Evolutionary conservation across 139 green algal species (phyloP).

Genomic region (Chlamydomonas sphaeroides): DNA sequence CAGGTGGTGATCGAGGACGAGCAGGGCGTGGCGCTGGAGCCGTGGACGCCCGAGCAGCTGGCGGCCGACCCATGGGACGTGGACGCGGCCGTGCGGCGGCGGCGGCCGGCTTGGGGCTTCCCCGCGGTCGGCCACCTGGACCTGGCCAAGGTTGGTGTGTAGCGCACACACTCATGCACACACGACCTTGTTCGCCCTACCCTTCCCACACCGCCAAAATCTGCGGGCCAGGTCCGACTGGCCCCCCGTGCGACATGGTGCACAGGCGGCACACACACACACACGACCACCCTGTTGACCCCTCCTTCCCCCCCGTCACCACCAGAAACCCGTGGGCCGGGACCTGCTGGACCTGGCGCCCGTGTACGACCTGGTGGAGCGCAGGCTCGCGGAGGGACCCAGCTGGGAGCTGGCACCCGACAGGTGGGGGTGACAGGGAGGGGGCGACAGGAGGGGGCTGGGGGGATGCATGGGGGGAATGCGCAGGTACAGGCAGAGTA

Average conservation of each 20-base stretch:
- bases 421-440: too few relatives aligned
- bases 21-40: slow-evolving; percentile 16
- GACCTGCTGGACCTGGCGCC: slow-evolving; percentile 35
- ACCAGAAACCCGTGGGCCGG: slow-evolving; percentile 2
- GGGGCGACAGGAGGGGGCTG: too few relatives aligned
- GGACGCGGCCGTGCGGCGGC: slow-evolving; percentile 6
- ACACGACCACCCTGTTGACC: background rate
- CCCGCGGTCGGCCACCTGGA: background rate
- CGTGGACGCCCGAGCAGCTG: background rate
- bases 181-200: too few relatives aligned
- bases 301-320: background rate
- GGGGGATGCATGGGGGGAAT: too few relatives aligned
- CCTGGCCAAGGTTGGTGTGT: too few relatives aligned
- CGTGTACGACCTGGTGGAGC: slow-evolving; percentile 31
- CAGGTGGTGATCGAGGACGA: background rate
- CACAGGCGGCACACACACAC: too few relatives aligned
- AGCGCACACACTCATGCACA: too few relatives aligned
- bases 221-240: too few relatives aligned
- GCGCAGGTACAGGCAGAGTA: too few relatives aligned
- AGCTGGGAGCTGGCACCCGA: background rate
- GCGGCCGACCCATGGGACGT: slow-evolving; percentile 34
- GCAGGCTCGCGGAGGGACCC: background rate
- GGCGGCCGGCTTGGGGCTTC: slow-evolving; percentile 39
- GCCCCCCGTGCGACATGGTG: too few relatives aligned
- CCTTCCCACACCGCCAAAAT: too few relatives aligned